These are phyloP conservation scores for Colletotrichum tanaceti DNA, from an alignment of 2,329 filamentous ascomycete genomes.

Conservation along the genomic window DNA sequence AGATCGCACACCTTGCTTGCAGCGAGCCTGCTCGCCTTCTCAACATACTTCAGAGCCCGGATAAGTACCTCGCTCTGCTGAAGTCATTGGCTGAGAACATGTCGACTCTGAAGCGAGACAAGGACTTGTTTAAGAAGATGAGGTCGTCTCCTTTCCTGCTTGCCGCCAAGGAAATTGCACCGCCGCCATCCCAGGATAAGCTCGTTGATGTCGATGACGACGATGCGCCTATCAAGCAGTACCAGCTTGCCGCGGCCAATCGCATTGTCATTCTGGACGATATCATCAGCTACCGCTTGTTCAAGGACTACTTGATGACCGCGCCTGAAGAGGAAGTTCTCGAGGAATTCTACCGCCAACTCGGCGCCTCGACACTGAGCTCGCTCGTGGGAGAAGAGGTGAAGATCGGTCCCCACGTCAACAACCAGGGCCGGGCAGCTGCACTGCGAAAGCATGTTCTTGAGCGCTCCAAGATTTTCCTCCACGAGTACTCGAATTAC, in stretches of 20 bases:
- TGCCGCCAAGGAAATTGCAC: slow-evolving; percentile 78
- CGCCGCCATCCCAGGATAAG: slow-evolving; percentile 58
- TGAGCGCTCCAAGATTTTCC: slow-evolving; percentile 88
- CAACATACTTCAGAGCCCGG: slow-evolving; percentile 79
- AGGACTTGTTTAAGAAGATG: slow-evolving; percentile 80
- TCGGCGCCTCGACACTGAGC: slow-evolving; percentile 83
- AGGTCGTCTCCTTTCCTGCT: slow-evolving; percentile 81
- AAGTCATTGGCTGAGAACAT: slow-evolving; percentile 82
- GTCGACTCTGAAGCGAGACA: slow-evolving; percentile 78
- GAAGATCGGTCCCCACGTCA: slow-evolving; percentile 73
- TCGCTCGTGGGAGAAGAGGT: slow-evolving; percentile 82
- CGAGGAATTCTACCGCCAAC: slow-evolving; percentile 84
- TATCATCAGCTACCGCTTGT: slow-evolving; percentile 87
- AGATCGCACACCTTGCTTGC: slow-evolving; percentile 87
- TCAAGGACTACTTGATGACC: slow-evolving; percentile 85
- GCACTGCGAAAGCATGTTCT: slow-evolving; percentile 83
- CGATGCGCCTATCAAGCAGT: slow-evolving; percentile 77
- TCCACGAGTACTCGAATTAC: slow-evolving; percentile 80
- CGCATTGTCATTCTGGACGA: slow-evolving; percentile 87
- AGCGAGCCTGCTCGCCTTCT: slow-evolving; percentile 85
- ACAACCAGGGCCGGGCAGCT: slow-evolving; percentile 75
- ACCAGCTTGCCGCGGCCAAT: slow-evolving; percentile 77
- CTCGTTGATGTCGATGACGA: slow-evolving; percentile 67
- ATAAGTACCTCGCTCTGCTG: slow-evolving; percentile 88
- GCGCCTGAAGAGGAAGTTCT: slow-evolving; percentile 90